These are phyloP conservation scores for Saturnispora mendoncae DNA, from an alignment of 805 yeast species.

Conservation along the genomic window DNA sequence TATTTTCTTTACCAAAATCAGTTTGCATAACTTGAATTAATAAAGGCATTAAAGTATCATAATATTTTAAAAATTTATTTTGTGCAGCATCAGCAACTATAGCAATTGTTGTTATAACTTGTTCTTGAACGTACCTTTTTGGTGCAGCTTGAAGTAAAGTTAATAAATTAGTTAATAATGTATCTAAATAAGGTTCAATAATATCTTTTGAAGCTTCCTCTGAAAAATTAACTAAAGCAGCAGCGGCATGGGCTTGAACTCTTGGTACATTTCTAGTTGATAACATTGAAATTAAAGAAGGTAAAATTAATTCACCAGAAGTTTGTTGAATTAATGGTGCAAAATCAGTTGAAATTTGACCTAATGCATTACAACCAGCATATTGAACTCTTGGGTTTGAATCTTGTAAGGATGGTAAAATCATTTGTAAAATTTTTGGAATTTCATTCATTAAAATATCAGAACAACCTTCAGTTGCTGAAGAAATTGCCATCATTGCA, in stretches of 20 bases:
- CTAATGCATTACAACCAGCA: constrained; percentile 94
- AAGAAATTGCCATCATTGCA: constrained; percentile 90
- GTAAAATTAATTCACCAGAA: constrained; percentile 70
- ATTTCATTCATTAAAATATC: constrained; percentile 79
- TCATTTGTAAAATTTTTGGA: constrained; percentile 72
- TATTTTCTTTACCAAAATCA: constrained; percentile 70
- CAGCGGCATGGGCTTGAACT: constrained; percentile 98
- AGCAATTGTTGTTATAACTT: constrained; percentile 92
- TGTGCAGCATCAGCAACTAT: constrained; percentile 96
- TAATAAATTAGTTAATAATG: constrained; percentile 62
- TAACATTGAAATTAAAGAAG: constrained; percentile 78
- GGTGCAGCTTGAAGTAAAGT: constrained; percentile 68
- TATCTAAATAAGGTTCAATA: constrained; percentile 88
- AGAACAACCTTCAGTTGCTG: constrained; percentile 96
- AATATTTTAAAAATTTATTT: constrained; percentile 77
- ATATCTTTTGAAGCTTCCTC: constrained; percentile 85
- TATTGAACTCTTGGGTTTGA: constrained; percentile 92
- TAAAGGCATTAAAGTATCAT: constrained; percentile 89
- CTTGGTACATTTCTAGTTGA: constrained; percentile 69
- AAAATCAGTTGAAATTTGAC: constrained; percentile 95
- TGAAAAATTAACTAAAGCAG: constrained; percentile 91
- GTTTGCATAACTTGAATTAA: constrained; percentile 69
- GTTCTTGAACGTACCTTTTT: constrained; percentile 92
- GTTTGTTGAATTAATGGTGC: constrained; percentile 81
- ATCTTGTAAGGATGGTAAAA: constrained; percentile 77